These are phyloP conservation scores for Monosporascus sp. DNA, from an alignment of 2,329 filamentous ascomycete genomes.

Conservation along the genomic window DNA sequence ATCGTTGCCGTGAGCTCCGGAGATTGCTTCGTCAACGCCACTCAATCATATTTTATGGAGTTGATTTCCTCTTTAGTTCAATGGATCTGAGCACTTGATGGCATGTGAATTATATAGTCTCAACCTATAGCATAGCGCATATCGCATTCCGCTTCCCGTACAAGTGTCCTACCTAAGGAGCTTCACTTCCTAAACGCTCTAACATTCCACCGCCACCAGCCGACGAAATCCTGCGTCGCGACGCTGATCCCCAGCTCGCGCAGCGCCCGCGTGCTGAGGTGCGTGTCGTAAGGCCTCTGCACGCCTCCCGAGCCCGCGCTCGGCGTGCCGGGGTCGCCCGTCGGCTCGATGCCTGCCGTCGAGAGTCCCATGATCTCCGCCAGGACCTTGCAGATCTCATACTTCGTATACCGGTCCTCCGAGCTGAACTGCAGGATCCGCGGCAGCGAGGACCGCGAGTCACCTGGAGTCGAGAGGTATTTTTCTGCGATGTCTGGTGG, in stretches of 20 bases:
- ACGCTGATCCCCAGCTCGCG: constrained; percentile 71
- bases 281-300: constrained; percentile 81
- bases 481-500: constrained; percentile 61
- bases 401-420: constrained; percentile 83
- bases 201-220: constrained; percentile 71
- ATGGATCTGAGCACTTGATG: no score
- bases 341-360: constrained; percentile 61
- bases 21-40: no score
- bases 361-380: constrained; percentile 74
- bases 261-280: constrained; percentile 72
- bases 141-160: no score
- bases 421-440: constrained; percentile 77
- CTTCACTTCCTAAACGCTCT: constrained; percentile 52
- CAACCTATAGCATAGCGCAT: no score
- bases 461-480: constrained; percentile 45
- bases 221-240: constrained; percentile 66
- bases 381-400: constrained; percentile 76
- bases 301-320: constrained; percentile 63
- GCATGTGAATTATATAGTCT: no score
- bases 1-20: no score
- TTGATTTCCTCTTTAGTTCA: no score
- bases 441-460: constrained; percentile 52
- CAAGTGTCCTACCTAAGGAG: not conserved
- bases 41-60: no score
- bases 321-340: constrained; percentile 74